These are phyloP conservation scores for Acephala macrosclerotiorum DNA, from an alignment of 2,329 filamentous ascomycete genomes.

Conservation along the genomic window DNA sequence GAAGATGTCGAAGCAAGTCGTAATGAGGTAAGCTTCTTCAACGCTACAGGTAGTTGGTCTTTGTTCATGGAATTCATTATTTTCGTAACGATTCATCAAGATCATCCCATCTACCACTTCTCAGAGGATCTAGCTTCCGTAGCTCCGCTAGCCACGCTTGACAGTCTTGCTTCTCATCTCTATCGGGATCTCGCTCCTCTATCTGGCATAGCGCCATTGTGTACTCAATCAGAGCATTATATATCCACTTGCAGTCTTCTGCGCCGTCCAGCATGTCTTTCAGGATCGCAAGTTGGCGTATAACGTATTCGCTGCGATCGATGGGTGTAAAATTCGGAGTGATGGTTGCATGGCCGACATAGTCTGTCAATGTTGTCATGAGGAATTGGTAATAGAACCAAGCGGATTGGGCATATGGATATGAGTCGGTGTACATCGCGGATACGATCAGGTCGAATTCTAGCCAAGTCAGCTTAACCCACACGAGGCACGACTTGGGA, in stretches of 20 bases:
- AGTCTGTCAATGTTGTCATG: conserved; percentile 70
- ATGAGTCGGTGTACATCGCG: conserved; percentile 73
- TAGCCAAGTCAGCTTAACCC: conserved; percentile 40
- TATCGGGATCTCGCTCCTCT: conserved; percentile 51
- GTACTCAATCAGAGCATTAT: conserved; percentile 84
- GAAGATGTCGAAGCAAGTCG: too few relatives aligned
- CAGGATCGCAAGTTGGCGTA: conserved; percentile 76
- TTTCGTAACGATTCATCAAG: conserved; percentile 31
- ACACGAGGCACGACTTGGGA: neutral
- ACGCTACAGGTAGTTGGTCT: neutral
- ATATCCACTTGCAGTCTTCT: conserved; percentile 84
- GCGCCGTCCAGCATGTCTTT: conserved; percentile 69
- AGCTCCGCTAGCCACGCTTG: conserved; percentile 42
- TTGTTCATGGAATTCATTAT: neutral
- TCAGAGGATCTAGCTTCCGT: conserved; percentile 43
- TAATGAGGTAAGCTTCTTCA: too few relatives aligned
- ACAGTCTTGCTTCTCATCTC: conserved; percentile 48
- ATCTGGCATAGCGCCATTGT: conserved; percentile 65
- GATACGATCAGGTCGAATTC: conserved; percentile 80
- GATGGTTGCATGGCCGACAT: conserved; percentile 61
- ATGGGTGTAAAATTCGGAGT: conserved; percentile 65
- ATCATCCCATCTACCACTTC: conserved; percentile 45
- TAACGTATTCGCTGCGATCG: conserved; percentile 71
- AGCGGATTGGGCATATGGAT: conserved; percentile 92
- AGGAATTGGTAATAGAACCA: conserved; percentile 98